Evolutionary conservation across 495 filamentous ascomycete species (phyloP), one percentile per base, ranked within the genome.

Genomic region (Jackrogersella minutella): DNA sequence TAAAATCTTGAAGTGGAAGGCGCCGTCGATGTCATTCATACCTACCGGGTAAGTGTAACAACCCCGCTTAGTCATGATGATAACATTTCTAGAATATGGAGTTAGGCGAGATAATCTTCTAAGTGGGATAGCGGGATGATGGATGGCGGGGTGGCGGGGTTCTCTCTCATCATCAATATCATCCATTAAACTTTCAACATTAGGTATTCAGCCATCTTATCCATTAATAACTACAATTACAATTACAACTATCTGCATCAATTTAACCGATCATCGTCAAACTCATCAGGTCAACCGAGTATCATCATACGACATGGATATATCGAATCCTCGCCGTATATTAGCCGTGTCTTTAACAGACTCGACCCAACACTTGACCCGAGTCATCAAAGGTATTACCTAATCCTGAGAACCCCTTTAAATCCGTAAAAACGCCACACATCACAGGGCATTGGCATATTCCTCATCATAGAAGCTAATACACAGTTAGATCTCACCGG

Each of bases 291-390:
- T 53, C 47, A 59, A n/a, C n/a, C 17, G 47, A 44, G 10, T 21
- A 17, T 3, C 47, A 59, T 54, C 54, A n/a, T 36, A 24, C 16
- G 43, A 58, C 36, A 82, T 80, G 77, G 80, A 84, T 24, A 75
- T 83, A 7, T 50, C 70, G 26, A 82, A 82, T 62, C 80, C 81
- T 2, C 73, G 79, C 22, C 70, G 81, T 0, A 81, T 82, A 46
- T 66, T 83, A 34, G 80, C 80, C 33, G 79, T 83, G 0, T 79
- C 79, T 2, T 72, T 80, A 21, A 60, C 66, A 8, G 76, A 77
- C 26, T 80, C 79, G 13, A 73, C 67, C 1, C 71, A 77, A 6
- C 77, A 78, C 21, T 66, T 83, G 1, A 70, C 72, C 50, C 62
- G 69, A 14, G 76, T 82, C 9, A 77, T 83, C 52, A 80, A 76